phyloP scores from a whole-genome alignment of 2,329 filamentous ascomycete species.

The Tolypocladium sp. region DNA sequence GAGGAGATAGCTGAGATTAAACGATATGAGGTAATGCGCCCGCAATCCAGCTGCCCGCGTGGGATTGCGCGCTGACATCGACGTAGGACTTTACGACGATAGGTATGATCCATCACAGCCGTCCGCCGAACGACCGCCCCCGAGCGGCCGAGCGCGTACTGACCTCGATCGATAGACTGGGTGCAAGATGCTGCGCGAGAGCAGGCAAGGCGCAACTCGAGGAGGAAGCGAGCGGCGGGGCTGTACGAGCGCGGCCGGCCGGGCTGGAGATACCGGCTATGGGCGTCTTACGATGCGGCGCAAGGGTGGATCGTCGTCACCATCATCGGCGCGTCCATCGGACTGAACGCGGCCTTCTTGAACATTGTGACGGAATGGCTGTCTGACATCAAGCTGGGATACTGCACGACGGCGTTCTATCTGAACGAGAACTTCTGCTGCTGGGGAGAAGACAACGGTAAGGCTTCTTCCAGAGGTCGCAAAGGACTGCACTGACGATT shows the following conservation, averaged over 20 bases:
- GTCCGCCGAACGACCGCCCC: slow-evolving; percentile 6
- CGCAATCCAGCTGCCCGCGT: slow-evolving; percentile 1
- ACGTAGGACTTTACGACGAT: slow-evolving; percentile 83
- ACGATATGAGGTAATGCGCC: slow-evolving; percentile 64
- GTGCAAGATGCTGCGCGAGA: slow-evolving; percentile 94
- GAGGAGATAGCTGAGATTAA: slow-evolving; percentile 98
- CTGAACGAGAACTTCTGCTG: slow-evolving; percentile 97
- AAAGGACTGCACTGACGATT: slow-evolving; percentile 9
- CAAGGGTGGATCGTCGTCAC: slow-evolving; percentile 98
- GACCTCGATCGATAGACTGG: slow-evolving; percentile 56
- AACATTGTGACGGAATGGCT: slow-evolving; percentile 98
- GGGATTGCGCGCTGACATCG: slow-evolving; percentile 4
- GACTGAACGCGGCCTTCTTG: slow-evolving; percentile 82
- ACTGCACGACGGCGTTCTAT: slow-evolving; percentile 93
- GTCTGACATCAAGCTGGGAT: slow-evolving; percentile 89
- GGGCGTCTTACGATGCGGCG: slow-evolving; percentile 87
- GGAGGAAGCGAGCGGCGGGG: slow-evolving; percentile 61
- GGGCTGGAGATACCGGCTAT: slow-evolving; percentile 73
- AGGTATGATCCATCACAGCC: slow-evolving; percentile 36
- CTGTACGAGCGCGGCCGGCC: slow-evolving; percentile 60
- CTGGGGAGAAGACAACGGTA: slow-evolving; percentile 85
- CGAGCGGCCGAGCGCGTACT: slow-evolving; percentile 17
- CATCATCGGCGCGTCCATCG: slow-evolving; percentile 85
- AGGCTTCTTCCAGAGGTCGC: slow-evolving; percentile 4
- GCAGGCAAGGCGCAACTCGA: slow-evolving; percentile 69